These are phyloP conservation scores for Trichoderma orchidacearum DNA, from an alignment of 495 filamentous ascomycete species.

Conservation along the genomic window DNA sequence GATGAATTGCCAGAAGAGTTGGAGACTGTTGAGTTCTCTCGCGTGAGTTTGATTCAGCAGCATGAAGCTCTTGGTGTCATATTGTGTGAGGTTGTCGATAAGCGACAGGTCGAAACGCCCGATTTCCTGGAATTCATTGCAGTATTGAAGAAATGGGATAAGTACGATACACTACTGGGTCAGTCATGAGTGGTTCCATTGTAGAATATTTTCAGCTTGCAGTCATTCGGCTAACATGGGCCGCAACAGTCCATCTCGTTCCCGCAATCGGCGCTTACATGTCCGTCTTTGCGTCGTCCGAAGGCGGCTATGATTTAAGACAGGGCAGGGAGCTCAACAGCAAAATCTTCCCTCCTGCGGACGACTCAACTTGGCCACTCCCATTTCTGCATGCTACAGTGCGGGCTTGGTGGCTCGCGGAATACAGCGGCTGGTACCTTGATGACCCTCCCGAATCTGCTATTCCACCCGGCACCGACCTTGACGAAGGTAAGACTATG, in stretches of 20 bases:
- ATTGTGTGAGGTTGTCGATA: slow-evolving; percentile 62
- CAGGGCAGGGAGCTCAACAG: slow-evolving; percentile 57
- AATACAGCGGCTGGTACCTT: slow-evolving; percentile 81
- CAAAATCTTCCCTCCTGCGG: slow-evolving; percentile 46
- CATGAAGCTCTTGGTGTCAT: slow-evolving; percentile 79
- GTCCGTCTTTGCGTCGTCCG: slow-evolving; percentile 57
- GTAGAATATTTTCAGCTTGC: too few relatives aligned
- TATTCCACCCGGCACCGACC: slow-evolving; percentile 36
- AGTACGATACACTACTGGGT: slow-evolving; percentile 47
- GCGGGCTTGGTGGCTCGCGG: slow-evolving; percentile 70
- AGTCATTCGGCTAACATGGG: not conserved
- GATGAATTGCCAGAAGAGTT: slow-evolving; percentile 49
- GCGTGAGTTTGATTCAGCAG: slow-evolving; percentile 60
- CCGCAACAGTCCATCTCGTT: slow-evolving; percentile 57
- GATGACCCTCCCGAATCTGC: slow-evolving; percentile 50
- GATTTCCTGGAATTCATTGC: slow-evolving; percentile 61
- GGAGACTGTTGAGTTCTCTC: slow-evolving; percentile 62
- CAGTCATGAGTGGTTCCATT: not conserved
- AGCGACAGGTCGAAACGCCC: slow-evolving; percentile 46
- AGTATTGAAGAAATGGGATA: slow-evolving; percentile 51
- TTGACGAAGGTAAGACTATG: slow-evolving; percentile 27
- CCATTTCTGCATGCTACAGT: slow-evolving; percentile 63
- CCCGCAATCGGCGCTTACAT: slow-evolving; percentile 64
- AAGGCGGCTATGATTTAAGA: slow-evolving; percentile 40
- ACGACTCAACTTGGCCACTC: slow-evolving; percentile 53